Evolutionary conservation across 1,284 basidiomycete species (phyloP).

Genomic region (Mycosarcoma maydis): DNA sequence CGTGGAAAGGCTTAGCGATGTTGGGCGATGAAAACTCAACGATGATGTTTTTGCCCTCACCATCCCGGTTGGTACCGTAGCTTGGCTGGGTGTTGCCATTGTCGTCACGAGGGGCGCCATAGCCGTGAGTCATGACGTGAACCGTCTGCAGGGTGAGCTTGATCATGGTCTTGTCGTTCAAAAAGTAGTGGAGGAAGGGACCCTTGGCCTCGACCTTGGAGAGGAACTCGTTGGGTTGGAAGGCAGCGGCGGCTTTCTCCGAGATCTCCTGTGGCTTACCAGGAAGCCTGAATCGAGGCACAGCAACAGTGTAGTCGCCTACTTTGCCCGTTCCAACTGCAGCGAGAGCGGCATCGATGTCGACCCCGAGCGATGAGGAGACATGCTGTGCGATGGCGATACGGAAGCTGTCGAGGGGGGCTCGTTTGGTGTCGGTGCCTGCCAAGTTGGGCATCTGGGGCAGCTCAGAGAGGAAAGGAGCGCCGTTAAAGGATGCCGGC

Average conservation of each 20-base stretch:
- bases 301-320: slow-evolving; percentile 88
- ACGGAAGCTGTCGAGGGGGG: slow-evolving; percentile 84
- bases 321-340: slow-evolving; percentile 89
- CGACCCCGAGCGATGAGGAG: slow-evolving; percentile 74
- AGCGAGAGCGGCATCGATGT: slow-evolving; percentile 74
- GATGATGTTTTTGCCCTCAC: slow-evolving; percentile 61
- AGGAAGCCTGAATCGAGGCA: slow-evolving; percentile 87
- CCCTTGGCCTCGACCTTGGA: slow-evolving; percentile 51
- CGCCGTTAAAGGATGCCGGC: slow-evolving; percentile 69
- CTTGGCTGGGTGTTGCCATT: slow-evolving; percentile 55
- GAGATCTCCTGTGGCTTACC: slow-evolving; percentile 84
- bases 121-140: slow-evolving; percentile 75
- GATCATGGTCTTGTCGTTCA: slow-evolving; percentile 73
- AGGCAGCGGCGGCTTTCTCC: slow-evolving; percentile 76
- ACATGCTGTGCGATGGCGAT: slow-evolving; percentile 83
- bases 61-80: slow-evolving; percentile 63
- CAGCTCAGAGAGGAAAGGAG: slow-evolving; percentile 59
- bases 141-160: slow-evolving; percentile 84
- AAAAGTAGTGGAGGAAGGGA: slow-evolving; percentile 60
- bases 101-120: slow-evolving; percentile 48
- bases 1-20: slow-evolving; percentile 98
- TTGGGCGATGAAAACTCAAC: slow-evolving; percentile 95
- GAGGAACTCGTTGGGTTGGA: slow-evolving; percentile 61
- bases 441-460: slow-evolving; percentile 60
- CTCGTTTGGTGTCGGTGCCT: slow-evolving; percentile 75